Conservation (phyloP, 1,139 yeast species). For the Candida sp. region DNA sequence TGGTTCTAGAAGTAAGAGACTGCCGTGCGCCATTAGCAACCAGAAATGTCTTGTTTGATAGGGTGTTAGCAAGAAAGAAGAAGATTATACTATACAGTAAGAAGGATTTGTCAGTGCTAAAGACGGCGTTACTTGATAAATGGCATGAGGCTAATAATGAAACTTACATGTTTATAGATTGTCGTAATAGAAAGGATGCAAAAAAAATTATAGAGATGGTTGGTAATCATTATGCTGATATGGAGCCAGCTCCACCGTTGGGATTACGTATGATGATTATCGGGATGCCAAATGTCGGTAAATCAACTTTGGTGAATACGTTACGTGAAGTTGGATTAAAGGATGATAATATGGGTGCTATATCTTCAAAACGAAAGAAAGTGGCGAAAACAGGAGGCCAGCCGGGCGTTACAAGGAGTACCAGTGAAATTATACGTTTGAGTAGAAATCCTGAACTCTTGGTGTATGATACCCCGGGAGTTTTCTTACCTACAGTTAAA, state of each 20-base stretch:
- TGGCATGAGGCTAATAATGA: conserved; percentile 56
- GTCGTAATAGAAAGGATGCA: conserved; percentile 53
- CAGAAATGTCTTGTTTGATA: conserved; percentile 75
- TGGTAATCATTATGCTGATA: conserved; percentile 34
- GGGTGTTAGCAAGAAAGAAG: conserved; percentile 56
- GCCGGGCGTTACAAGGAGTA: conserved; percentile 86
- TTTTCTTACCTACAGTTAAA: conserved; percentile 73
- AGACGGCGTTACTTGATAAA: conserved; percentile 30
- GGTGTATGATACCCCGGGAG: conserved; percentile 92
- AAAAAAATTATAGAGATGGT: conserved; percentile 48
- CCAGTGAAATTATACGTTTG: conserved; percentile 74
- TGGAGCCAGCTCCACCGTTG: conserved; percentile 73
- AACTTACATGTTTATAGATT: conserved; percentile 58
- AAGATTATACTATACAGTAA: conserved; percentile 69
- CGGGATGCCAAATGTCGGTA: conserved; percentile 99
- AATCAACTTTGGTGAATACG: conserved; percentile 82
- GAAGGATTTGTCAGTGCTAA: conserved; percentile 46
- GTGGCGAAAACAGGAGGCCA: conserved; percentile 86
- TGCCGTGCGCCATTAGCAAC: conserved; percentile 87
- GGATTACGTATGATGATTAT: conserved; percentile 76
- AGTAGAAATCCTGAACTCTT: conserved; percentile 61
- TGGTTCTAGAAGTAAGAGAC: conserved; percentile 82
- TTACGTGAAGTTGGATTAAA: conserved; percentile 54
- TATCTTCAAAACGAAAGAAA: conserved; percentile 44
- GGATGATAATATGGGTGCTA: conserved; percentile 8